These are phyloP conservation scores for Cenchrus purpureus DNA, from an alignment of 176 grass and related monocot genomes.

Conservation along the genomic window DNA sequence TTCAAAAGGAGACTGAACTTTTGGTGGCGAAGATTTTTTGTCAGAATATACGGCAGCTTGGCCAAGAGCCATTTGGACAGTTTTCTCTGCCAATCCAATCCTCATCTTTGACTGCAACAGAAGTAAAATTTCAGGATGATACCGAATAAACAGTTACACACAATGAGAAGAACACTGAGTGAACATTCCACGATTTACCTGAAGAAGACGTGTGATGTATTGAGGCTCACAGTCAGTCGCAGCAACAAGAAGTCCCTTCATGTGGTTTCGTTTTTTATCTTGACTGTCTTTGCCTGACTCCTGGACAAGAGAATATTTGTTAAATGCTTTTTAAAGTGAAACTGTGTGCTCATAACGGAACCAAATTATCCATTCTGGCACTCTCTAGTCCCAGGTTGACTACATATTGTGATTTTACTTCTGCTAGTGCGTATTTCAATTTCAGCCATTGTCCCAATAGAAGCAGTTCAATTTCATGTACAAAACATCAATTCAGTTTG, in stretches of 20 bases:
- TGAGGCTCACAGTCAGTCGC: constrained; percentile 94
- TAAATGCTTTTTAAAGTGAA: constrained; percentile 30
- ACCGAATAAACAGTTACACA: neutral
- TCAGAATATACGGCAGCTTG: constrained; percentile 86
- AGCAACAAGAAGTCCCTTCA: constrained; percentile 97
- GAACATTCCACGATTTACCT: constrained; percentile 56
- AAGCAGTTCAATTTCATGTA: constrained; percentile 2
- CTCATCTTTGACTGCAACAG: constrained; percentile 90
- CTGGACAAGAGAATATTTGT: constrained; percentile 41
- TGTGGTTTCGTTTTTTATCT: constrained; percentile 96
- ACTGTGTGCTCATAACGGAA: neutral
- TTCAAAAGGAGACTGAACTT: constrained; percentile 79
- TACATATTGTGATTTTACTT: constrained; percentile 5
- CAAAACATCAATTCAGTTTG: neutral
- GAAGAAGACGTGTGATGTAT: constrained; percentile 92
- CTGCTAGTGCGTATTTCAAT: neutral
- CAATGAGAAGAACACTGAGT: constrained; percentile 8
- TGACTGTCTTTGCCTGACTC: constrained; percentile 98
- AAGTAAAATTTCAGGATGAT: constrained; percentile 31
- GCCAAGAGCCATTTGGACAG: constrained; percentile 85
- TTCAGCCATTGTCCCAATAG: neutral
- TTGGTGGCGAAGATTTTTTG: constrained; percentile 39
- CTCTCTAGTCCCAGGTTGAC: neutral
- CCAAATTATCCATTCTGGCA: constrained; percentile 6
- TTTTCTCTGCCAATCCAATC: constrained; percentile 98